A percentile compares a stretch with the other conserved stretches of the same genome.
Evolutionary conservation across 495 filamentous ascomycete species (phyloP).

Genomic region (Neurospora tetrasperma): DNA sequence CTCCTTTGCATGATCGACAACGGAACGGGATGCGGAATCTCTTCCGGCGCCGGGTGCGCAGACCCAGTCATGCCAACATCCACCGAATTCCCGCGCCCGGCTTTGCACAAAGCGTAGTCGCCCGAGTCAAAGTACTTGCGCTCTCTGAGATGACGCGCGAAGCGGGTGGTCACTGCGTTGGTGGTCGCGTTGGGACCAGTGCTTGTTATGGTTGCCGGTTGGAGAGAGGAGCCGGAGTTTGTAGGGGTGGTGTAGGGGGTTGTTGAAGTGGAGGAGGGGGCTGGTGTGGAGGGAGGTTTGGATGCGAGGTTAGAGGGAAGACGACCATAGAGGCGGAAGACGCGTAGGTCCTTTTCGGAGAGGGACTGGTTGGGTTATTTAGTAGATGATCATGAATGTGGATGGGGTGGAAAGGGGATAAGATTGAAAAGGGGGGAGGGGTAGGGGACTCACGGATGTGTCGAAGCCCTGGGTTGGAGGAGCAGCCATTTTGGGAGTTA

Average conservation of each 20-base stretch:
- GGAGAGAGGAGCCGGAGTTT: background rate
- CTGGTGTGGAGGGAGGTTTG: background rate
- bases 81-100: conserved; percentile 79
- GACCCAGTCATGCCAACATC: conserved; percentile 80
- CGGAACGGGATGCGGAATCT: conserved; percentile 64
- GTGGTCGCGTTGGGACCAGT: conserved; percentile 24
- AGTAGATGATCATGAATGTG: background rate
- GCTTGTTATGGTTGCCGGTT: background rate
- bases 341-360: conserved; percentile 2
- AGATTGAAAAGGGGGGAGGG: background rate
- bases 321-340: conserved; percentile 88
- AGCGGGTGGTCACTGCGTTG: conserved; percentile 56
- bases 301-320: conserved; percentile 44
- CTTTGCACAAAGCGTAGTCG: conserved; percentile 91
- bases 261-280: background rate
- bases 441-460: background rate
- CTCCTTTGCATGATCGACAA: background rate
- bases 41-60: conserved; percentile 80
- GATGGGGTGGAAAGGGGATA: background rate
- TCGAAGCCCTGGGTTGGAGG: background rate
- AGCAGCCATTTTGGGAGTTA: background rate
- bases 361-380: background rate
- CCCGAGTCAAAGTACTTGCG: conserved; percentile 97
- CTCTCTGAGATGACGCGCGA: conserved; percentile 89
- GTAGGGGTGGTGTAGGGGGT: background rate